Base-by-base conservation (phyloP, 2,329 filamentous ascomycete species). In the Huntiella abstrusa region DNA sequence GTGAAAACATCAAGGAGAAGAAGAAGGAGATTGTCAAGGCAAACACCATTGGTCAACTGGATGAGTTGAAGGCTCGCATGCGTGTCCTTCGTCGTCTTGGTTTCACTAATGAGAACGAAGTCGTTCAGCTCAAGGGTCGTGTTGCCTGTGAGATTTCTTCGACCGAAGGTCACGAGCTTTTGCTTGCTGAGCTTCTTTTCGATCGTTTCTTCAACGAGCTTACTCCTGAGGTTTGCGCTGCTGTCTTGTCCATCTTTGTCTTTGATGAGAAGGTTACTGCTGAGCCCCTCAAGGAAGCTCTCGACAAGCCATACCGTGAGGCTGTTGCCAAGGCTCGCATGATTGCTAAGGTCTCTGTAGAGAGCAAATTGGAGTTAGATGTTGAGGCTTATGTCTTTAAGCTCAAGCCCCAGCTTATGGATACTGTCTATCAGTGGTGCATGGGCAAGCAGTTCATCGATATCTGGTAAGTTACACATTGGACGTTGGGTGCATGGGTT, bases 201-300 rank as follows among this genome's bases (percentile, higher is more conserved):
- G 92, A 96, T 61, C 77, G 87, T 35, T 96, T 95, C 70, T 98
- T 98, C 72, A 98, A 96, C 59, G 87, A 95, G 58, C 67, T 96
- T 38, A 78, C 78, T 0, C 86, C 91, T 0, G 88, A 96, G 60
- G 73, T 88, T 53, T 83, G 80, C 55, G 91, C 91, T 1, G 75
- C 88, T 0, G 76, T 87, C 4, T 70, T 98, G 49, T 92, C 84
- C 55, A 87, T 84, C 57, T 96, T 98, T 64, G 91, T 98, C 53
- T 95, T 96, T 54, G 92, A 98, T 58, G 91, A 98, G 64, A 94
- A 92, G 68, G 78, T 83, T 41, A 82, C 88, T 55, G 77, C 87
- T 10, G 67, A 75, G 3, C 71, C 76, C 11, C 68, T 95, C 42
- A 81, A 80, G 55, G 86, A 95, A 54, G 83, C 94, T 51, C 70